Percentiles rank a stretch among this genome's conserved stretches.
phyloP scores from a whole-genome alignment of 805 yeast species.

The Tetrapisispora arboricola region DNA sequence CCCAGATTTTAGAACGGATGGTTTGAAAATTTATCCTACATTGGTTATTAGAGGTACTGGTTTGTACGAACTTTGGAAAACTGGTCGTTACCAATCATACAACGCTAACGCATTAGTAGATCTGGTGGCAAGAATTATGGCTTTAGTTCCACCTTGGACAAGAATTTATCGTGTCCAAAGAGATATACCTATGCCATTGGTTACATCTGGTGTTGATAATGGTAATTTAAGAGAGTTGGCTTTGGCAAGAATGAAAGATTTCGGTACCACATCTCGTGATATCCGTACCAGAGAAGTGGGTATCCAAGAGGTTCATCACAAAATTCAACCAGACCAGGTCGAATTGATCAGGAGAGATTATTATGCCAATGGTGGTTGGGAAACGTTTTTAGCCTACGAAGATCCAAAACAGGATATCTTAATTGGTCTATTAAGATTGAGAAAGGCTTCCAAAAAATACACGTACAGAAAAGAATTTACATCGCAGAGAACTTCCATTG shows the following conservation, averaged over 20 bases:
- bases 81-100: slow-evolving; percentile 87
- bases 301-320: slow-evolving; percentile 95
- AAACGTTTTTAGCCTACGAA: slow-evolving; percentile 89
- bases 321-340: slow-evolving; percentile 93
- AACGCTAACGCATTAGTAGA: slow-evolving; percentile 91
- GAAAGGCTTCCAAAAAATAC: slow-evolving; percentile 80
- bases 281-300: slow-evolving; percentile 98
- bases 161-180: slow-evolving; percentile 96
- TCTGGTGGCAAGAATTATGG: slow-evolving; percentile 88
- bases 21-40: slow-evolving; percentile 90
- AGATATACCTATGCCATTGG: slow-evolving; percentile 98
- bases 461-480: slow-evolving; percentile 86
- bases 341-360: slow-evolving; percentile 92
- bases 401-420: slow-evolving; percentile 95
- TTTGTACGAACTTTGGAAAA: slow-evolving; percentile 92
- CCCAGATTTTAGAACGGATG: slow-evolving; percentile 95
- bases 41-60: slow-evolving; percentile 97
- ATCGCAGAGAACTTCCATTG: slow-evolving; percentile 78
- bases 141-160: slow-evolving; percentile 98
- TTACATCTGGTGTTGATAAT: slow-evolving; percentile 94
- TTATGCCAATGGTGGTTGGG: slow-evolving; percentile 98
- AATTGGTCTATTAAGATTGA: slow-evolving; percentile 78
- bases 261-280: slow-evolving; percentile 92
- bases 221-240: slow-evolving; percentile 95
- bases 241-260: slow-evolving; percentile 93